Evolutionary conservation across 176 grass and related monocot genomes (phyloP).

Genomic region (Aegilops speltoides): DNA sequence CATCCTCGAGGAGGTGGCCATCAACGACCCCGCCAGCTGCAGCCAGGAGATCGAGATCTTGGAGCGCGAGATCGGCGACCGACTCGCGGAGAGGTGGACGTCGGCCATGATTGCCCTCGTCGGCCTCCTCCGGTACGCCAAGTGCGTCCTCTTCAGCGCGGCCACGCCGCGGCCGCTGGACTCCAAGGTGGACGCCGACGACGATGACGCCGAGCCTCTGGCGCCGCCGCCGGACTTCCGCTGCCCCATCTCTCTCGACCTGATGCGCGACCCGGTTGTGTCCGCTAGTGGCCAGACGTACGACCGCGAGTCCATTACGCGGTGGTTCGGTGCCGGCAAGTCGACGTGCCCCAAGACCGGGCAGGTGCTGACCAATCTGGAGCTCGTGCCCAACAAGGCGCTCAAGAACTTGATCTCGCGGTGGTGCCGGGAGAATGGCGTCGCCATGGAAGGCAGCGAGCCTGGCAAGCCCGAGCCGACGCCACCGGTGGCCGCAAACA

Average conservation of each 20-base stretch:
- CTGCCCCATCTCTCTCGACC: slow-evolving; percentile 89
- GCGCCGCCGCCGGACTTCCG: slow-evolving; percentile 74
- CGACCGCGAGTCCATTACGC: slow-evolving; percentile 77
- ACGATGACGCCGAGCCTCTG: slow-evolving; percentile 27
- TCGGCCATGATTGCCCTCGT: slow-evolving; percentile 77
- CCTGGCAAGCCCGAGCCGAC: slow-evolving; percentile 35
- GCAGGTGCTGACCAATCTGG: slow-evolving; percentile 48
- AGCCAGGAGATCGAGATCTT: slow-evolving; percentile 83
- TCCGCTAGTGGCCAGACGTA: slow-evolving; percentile 84
- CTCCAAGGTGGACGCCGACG: slow-evolving; percentile 41
- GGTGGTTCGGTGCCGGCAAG: slow-evolving; percentile 82
- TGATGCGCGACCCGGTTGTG: slow-evolving; percentile 81
- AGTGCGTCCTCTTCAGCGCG: slow-evolving; percentile 85
- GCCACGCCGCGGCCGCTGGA: slow-evolving; percentile 63
- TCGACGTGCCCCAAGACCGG: slow-evolving; percentile 89
- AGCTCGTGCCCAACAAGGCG: slow-evolving; percentile 77
- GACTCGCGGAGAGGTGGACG: slow-evolving; percentile 66
- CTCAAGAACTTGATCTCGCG: slow-evolving; percentile 85
- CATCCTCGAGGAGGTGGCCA: slow-evolving; percentile 62
- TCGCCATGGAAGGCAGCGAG: slow-evolving; percentile 55
- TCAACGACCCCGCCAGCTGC: slow-evolving; percentile 73
- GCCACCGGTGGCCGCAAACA: slow-evolving; percentile 52
- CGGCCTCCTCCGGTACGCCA: slow-evolving; percentile 83
- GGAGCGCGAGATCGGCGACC: slow-evolving; percentile 90
- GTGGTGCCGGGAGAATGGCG: slow-evolving; percentile 87